Conservation (phyloP, 1,284 basidiomycete species). For the Austroboletus rostrupii region DNA sequence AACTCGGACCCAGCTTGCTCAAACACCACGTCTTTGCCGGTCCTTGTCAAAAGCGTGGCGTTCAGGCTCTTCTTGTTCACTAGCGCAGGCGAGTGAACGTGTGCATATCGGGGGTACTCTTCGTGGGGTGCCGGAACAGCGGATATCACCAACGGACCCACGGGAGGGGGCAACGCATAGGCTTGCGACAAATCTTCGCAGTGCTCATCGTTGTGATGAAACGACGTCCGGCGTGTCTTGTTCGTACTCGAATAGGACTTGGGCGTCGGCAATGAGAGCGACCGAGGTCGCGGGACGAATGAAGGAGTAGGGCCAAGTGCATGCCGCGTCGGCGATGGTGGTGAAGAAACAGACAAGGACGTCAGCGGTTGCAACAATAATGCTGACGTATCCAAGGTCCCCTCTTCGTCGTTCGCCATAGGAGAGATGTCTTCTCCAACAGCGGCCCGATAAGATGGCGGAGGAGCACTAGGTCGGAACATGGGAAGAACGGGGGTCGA, state of each 20-base stretch:
- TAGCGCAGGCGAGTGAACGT: conserved; percentile 15
- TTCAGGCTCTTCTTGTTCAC: conserved; percentile 14
- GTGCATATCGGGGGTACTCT: conserved; percentile 26
- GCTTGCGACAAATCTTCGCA: conserved; percentile 28
- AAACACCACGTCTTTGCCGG: conserved; percentile 23
- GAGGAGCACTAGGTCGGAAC: conserved; percentile 22
- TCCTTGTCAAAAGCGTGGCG: conserved; percentile 10
- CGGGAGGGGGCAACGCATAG: conserved; percentile 30
- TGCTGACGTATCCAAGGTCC: conserved; percentile 22
- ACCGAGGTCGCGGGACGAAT: conserved; percentile 23
- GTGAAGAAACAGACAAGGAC: conserved; percentile 11
- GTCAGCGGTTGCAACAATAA: conserved; percentile 29
- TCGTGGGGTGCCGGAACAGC: conserved; percentile 19
- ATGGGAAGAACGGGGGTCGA: conserved; percentile 16
- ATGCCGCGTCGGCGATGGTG: conserved; percentile 5
- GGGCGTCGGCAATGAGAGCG: conserved; percentile 20
- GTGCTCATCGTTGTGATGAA: conserved; percentile 10
- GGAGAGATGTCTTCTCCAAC: neutral
- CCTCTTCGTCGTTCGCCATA: conserved; percentile 1
- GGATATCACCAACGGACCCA: conserved; percentile 24
- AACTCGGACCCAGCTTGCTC: conserved; percentile 30
- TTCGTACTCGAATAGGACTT: conserved; percentile 2
- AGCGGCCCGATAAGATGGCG: conserved; percentile 22
- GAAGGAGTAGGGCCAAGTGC: conserved; percentile 6
- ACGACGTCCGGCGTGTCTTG: conserved; percentile 16